A percentile compares a stretch with the other conserved stretches of the same genome.
Conservation (phyloP, 768 basidiomycete species). For the Termitomyces sp. region DNA sequence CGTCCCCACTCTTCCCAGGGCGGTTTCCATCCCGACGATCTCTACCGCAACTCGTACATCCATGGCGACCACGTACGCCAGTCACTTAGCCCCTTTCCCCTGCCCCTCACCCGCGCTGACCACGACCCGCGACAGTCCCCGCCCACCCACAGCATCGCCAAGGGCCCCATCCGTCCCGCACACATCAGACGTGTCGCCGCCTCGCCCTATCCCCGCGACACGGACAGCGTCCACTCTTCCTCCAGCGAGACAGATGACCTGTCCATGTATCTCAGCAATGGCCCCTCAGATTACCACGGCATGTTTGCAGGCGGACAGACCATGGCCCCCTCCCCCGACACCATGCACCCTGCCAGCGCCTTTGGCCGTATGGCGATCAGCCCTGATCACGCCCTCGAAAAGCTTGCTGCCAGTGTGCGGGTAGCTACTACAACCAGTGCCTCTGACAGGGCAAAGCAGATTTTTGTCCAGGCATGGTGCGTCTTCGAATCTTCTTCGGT, state of each 20-base stretch:
- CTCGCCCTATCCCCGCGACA: conserved; percentile 82
- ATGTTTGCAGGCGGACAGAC: conserved; percentile 52
- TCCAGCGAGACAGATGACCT: conserved; percentile 89
- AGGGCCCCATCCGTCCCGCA: conserved; percentile 68
- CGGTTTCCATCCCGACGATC: conserved; percentile 55
- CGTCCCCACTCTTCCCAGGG: conserved; percentile 80
- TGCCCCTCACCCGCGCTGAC: neutral
- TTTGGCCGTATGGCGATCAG: conserved; percentile 75
- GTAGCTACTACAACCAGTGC: conserved; percentile 89
- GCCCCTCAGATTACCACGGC: conserved; percentile 56
- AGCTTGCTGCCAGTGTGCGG: conserved; percentile 81
- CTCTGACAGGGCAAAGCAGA: conserved; percentile 87
- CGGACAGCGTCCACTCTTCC: conserved; percentile 82
- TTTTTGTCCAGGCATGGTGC: conserved; percentile 90
- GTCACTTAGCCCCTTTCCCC: conserved; percentile 9
- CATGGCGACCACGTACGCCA: conserved; percentile 39
- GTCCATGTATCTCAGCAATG: conserved; percentile 62
- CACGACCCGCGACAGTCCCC: conserved; percentile 39
- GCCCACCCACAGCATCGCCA: conserved; percentile 70
- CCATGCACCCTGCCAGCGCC: conserved; percentile 63
- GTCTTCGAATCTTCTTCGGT: conserved; percentile 21
- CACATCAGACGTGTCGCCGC: conserved; percentile 77
- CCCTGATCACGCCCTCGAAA: conserved; percentile 77
- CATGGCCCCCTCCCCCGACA: conserved; percentile 43
- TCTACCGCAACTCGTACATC: conserved; percentile 61